These are phyloP conservation scores for Tulasnella sp. DNA, from an alignment of 768 basidiomycete species.

Conservation along the genomic window DNA sequence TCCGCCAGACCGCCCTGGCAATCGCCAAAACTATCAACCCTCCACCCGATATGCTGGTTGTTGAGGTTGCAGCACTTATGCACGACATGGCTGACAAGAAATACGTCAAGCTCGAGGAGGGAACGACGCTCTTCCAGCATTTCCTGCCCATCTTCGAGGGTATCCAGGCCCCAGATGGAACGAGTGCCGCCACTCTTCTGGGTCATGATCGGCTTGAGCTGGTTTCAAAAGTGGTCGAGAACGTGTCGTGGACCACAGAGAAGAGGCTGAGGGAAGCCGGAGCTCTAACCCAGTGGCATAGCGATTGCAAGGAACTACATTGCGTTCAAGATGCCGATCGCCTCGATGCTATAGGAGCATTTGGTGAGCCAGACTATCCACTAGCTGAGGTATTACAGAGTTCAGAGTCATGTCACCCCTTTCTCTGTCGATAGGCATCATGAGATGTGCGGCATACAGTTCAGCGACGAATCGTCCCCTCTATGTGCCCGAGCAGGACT, in stretches of 20 bases:
- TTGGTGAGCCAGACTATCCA: constrained; percentile 45
- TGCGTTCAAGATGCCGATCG: constrained; percentile 79
- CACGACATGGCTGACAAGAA: constrained; percentile 88
- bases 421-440: constrained; percentile 43
- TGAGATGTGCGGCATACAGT: constrained; percentile 67
- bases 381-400: background rate
- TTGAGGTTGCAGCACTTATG: constrained; percentile 83
- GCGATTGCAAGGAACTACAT: constrained; percentile 67
- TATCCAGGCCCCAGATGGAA: background rate
- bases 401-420: background rate
- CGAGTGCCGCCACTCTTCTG: constrained; percentile 33
- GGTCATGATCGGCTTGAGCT: constrained; percentile 55
- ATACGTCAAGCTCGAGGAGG: constrained; percentile 57
- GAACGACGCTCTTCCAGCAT: constrained; percentile 58
- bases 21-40: constrained; percentile 50
- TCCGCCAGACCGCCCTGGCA: constrained; percentile 67
- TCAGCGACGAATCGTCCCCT: constrained; percentile 51
- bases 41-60: constrained; percentile 63
- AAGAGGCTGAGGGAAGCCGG: constrained; percentile 56
- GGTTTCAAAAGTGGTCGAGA: constrained; percentile 63
- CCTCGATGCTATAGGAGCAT: constrained; percentile 75
- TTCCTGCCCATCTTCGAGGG: constrained; percentile 62
- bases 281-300: constrained; percentile 62
- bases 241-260: constrained; percentile 84
- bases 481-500: constrained; percentile 46